Evolutionary conservation across 1,284 basidiomycete species (phyloP).

Genomic region (Leccinum solheimii): DNA sequence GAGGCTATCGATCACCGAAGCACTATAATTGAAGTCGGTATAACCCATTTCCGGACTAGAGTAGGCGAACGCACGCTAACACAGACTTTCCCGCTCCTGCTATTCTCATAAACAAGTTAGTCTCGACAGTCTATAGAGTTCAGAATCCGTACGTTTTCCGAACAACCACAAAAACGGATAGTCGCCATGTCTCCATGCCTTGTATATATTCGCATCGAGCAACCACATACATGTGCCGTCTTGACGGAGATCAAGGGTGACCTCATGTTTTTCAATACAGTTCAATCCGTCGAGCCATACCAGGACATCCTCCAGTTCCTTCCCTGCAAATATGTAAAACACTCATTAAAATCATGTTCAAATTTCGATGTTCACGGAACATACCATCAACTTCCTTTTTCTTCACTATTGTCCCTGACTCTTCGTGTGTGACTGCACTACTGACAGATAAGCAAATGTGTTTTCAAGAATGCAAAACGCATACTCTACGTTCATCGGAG

Average conservation of each 20-base stretch:
- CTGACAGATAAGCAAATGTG: not conserved
- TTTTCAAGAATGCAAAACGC: not conserved
- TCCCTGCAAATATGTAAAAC: not conserved
- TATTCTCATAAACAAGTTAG: not conserved
- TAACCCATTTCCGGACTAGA: not conserved
- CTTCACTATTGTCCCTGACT: no score
- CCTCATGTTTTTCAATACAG: conserved; percentile 1
- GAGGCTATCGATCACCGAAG: not conserved
- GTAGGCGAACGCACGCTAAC: not conserved
- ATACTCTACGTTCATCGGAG: not conserved
- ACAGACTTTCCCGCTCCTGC: not conserved
- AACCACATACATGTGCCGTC: not conserved
- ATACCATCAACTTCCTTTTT: not conserved
- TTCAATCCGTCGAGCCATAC: conserved; percentile 6
- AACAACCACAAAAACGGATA: not conserved
- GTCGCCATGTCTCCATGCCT: not conserved
- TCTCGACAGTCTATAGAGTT: not conserved
- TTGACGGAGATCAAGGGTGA: not conserved
- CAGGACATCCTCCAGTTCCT: not conserved
- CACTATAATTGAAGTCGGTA: not conserved
- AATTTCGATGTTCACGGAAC: not conserved
- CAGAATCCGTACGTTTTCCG: not conserved
- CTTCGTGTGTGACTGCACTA: not conserved
- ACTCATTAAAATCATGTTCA: not conserved
- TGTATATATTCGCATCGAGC: not conserved